These are phyloP conservation scores for Yarrowia sp. DNA, from an alignment of 805 yeast genomes.

Conservation along the genomic window DNA sequence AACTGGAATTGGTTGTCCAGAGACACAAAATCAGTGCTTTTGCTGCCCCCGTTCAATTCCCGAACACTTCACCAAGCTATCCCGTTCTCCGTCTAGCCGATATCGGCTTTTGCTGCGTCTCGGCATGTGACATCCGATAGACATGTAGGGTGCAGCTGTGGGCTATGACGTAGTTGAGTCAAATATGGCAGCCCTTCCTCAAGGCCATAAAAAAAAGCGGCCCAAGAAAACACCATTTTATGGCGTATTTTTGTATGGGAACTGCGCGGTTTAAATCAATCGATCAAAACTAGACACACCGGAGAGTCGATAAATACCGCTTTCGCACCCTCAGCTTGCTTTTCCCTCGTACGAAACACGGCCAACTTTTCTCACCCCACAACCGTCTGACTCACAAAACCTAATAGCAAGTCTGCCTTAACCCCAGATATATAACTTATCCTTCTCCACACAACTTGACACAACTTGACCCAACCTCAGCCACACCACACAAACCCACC, in stretches of 20 bases:
- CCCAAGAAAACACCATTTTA: not conserved
- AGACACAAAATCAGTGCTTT: no score
- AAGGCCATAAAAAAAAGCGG: not conserved
- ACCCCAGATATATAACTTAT: slow-evolving; percentile 37
- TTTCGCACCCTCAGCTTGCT: not conserved
- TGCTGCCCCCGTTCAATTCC: not conserved
- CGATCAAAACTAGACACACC: not conserved
- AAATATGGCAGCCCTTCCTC: not conserved
- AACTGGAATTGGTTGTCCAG: no score
- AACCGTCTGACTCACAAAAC: slow-evolving; percentile 32
- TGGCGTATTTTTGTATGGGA: not conserved
- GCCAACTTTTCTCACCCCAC: slow-evolving; percentile 13
- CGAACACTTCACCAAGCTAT: no score
- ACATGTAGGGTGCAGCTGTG: not conserved
- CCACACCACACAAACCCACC: no score
- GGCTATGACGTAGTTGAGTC: slow-evolving; percentile 29
- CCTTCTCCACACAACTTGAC: slow-evolving; percentile 27
- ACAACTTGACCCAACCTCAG: not conserved
- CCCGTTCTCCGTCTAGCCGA: not conserved
- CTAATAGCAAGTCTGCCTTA: slow-evolving; percentile 26
- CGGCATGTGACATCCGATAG: slow-evolving; percentile 35
- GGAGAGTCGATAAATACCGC: not conserved
- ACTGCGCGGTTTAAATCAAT: not conserved
- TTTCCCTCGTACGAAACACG: not conserved
- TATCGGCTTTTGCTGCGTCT: slow-evolving; percentile 29